Conservation (phyloP, 2,329 filamentous ascomycete species). For the Fusarium circinatum region DNA sequence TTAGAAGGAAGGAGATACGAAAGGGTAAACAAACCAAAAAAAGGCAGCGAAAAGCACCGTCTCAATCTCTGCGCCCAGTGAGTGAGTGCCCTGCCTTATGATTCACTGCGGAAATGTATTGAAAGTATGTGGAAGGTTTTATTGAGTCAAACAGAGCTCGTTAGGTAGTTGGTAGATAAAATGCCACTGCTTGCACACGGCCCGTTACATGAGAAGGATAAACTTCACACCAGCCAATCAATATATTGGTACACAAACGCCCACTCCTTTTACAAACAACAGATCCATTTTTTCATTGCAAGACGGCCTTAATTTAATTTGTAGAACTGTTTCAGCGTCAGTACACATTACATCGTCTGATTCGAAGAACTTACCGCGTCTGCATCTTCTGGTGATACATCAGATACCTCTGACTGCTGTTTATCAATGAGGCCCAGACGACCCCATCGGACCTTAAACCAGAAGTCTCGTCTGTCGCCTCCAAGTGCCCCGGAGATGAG, state of each 20-base stretch:
- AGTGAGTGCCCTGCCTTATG: not conserved
- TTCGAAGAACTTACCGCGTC: constrained; percentile 58
- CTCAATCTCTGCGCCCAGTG: not conserved
- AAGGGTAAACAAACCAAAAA: not conserved
- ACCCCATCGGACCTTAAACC: constrained; percentile 75
- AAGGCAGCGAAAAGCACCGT: not conserved
- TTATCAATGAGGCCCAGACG: constrained; percentile 79
- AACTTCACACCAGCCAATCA: constrained; percentile 8
- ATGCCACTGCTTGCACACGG: not conserved
- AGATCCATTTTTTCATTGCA: constrained; percentile 2
- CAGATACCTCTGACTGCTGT: constrained; percentile 69
- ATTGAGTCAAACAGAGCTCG: not conserved
- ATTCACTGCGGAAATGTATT: constrained; percentile 7
- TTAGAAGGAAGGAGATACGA: not conserved
- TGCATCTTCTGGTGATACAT: constrained; percentile 77
- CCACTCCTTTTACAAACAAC: not conserved
- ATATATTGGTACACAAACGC: not conserved
- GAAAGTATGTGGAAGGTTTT: not conserved
- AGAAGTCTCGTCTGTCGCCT: constrained; percentile 84
- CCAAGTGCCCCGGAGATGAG: constrained; percentile 75
- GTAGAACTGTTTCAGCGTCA: constrained; percentile 50
- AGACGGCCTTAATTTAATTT: constrained; percentile 49
- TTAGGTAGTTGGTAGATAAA: not conserved
- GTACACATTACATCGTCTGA: constrained; percentile 6
- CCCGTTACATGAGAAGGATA: not conserved